These are phyloP conservation scores for Parmelia sp. DNA, from an alignment of 495 filamentous ascomycete genomes.

Conservation along the genomic window DNA sequence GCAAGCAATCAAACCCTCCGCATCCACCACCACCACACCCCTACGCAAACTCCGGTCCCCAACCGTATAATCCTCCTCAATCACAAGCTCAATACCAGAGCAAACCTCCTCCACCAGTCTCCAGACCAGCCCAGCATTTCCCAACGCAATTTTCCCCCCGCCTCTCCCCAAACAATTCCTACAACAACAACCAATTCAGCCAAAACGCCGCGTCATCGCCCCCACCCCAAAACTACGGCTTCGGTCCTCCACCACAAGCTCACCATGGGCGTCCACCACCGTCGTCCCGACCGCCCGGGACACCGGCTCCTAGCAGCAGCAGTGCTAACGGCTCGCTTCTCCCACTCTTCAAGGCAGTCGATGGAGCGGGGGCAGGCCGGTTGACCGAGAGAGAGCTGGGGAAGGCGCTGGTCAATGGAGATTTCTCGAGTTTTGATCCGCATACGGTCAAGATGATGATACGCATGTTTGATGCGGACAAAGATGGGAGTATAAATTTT, in stretches of 20 bases:
- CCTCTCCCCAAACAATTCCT: constrained; percentile 31
- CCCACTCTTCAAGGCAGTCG: constrained; percentile 85
- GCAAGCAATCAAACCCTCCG: constrained; percentile 28
- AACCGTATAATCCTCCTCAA: constrained; percentile 26
- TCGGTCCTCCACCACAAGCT: constrained; percentile 48
- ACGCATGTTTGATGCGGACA: constrained; percentile 89
- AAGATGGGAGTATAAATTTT: constrained; percentile 82
- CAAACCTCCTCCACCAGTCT: constrained; percentile 30
- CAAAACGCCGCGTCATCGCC: constrained; percentile 37
- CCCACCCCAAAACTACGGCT: constrained; percentile 55
- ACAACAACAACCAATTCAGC: constrained; percentile 37
- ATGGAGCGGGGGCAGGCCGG: constrained; percentile 72
- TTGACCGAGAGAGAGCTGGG: constrained; percentile 84
- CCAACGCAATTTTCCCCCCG: constrained; percentile 30
- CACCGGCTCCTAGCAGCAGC: constrained; percentile 45
- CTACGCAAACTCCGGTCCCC: constrained; percentile 29
- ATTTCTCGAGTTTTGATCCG: constrained; percentile 90
- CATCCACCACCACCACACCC: constrained; percentile 27
- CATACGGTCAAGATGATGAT: constrained; percentile 99
- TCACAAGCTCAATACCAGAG: constrained; percentile 24
- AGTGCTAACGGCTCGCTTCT: constrained; percentile 67
- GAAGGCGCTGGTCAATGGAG: constrained; percentile 89
- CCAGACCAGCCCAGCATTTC: constrained; percentile 16
- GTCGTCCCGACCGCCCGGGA: constrained; percentile 58
- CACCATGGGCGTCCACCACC: constrained; percentile 45